A percentile compares a stretch with the other conserved stretches of the same genome.
phyloP scores from a whole-genome alignment of 2,329 filamentous ascomycete species.

The Alternaria incomplexa region DNA sequence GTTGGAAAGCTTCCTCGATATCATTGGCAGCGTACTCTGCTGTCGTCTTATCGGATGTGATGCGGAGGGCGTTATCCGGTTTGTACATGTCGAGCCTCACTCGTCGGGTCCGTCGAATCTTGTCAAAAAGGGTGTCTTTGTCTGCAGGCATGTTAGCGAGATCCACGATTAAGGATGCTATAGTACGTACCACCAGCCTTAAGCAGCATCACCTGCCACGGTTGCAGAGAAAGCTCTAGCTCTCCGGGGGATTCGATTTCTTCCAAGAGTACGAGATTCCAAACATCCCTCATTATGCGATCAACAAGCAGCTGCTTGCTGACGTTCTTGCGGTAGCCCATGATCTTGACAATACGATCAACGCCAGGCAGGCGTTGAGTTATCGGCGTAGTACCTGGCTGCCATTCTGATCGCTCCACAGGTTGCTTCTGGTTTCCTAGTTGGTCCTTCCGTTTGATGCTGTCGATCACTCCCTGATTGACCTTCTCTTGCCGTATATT shows the following conservation, averaged over 20 bases:
- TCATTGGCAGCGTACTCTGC: slow-evolving; percentile 47
- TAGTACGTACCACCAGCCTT: slow-evolving; percentile 28
- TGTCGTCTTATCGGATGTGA: slow-evolving; percentile 46
- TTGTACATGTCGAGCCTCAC: slow-evolving; percentile 39
- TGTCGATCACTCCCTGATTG: slow-evolving; percentile 23
- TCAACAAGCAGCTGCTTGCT: slow-evolving; percentile 42
- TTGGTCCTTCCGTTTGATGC: slow-evolving; percentile 16
- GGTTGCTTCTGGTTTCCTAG: slow-evolving; percentile 18
- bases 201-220: slow-evolving; percentile 43
- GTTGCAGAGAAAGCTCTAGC: slow-evolving; percentile 41
- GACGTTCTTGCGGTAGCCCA: slow-evolving; percentile 15
- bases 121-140: slow-evolving; percentile 30
- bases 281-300: slow-evolving; percentile 42
- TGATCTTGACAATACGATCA: slow-evolving; percentile 13
- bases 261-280: slow-evolving; percentile 43
- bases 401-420: slow-evolving; percentile 38
- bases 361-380: slow-evolving; percentile 31
- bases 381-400: slow-evolving; percentile 37
- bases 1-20: slow-evolving; percentile 32
- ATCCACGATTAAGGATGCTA: not conserved
- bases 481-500: slow-evolving; percentile 24
- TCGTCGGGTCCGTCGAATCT: slow-evolving; percentile 34
- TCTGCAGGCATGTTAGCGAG: slow-evolving; percentile 19
- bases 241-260: slow-evolving; percentile 46
- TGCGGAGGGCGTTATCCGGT: slow-evolving; percentile 37